phyloP scores from a whole-genome alignment of 2,329 filamentous ascomycete genomes.

The Pseudogymnoascus pannorum region DNA sequence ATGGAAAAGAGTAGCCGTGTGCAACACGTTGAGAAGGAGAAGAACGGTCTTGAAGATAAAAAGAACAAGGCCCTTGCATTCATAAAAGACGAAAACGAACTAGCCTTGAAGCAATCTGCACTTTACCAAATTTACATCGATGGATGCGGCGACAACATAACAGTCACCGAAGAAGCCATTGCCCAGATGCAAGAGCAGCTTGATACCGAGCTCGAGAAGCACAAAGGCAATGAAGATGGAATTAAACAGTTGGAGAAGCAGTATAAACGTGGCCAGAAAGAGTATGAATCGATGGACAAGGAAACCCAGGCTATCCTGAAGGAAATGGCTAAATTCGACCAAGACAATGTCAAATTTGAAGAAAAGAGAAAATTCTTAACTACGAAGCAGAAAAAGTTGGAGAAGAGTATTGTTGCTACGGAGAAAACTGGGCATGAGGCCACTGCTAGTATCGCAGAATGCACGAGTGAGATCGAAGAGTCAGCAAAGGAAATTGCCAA shows the following conservation, averaged over 20 bases:
- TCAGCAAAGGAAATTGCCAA: constrained; percentile 65
- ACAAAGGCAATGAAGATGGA: constrained; percentile 78
- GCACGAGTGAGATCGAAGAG: constrained; percentile 68
- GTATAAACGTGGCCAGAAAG: constrained; percentile 74
- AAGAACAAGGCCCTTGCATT: constrained; percentile 90
- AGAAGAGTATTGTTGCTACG: constrained; percentile 75
- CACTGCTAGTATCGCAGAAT: constrained; percentile 69
- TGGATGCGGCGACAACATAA: constrained; percentile 81
- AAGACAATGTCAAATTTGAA: constrained; percentile 93
- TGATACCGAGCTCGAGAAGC: constrained; percentile 81
- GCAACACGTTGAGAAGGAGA: constrained; percentile 97
- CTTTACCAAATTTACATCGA: constrained; percentile 88
- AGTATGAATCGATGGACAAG: constrained; percentile 77
- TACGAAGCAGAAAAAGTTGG: constrained; percentile 88
- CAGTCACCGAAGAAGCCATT: constrained; percentile 83
- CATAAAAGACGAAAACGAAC: constrained; percentile 87
- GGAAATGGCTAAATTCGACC: constrained; percentile 87
- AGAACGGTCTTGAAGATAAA: constrained; percentile 85
- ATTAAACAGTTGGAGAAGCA: constrained; percentile 85
- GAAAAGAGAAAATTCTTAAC: constrained; percentile 93
- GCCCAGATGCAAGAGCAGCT: constrained; percentile 83
- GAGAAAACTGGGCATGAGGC: constrained; percentile 69
- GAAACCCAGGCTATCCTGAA: constrained; percentile 71
- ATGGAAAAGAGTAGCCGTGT: constrained; percentile 92
- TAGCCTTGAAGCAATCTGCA: constrained; percentile 80